Conservation (phyloP, 768 basidiomycete species). For the Boletus reticuloceps region DNA sequence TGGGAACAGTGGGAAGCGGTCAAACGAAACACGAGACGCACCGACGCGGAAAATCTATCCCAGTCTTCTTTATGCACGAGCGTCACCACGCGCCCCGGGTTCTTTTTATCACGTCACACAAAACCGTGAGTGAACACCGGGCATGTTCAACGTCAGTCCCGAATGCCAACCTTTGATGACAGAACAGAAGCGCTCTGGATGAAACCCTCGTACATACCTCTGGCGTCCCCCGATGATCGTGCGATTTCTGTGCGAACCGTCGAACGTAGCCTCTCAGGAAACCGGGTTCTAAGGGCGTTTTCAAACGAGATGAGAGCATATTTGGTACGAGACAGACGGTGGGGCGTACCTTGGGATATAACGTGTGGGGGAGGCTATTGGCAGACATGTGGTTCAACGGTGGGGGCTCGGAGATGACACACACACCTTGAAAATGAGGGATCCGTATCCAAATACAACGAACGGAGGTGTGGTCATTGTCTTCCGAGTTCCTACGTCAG, state of each 20-base stretch:
- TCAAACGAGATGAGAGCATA: not conserved
- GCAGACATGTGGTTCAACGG: not conserved
- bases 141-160: not conserved
- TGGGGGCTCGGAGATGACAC: not conserved
- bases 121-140: no score
- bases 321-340: not conserved
- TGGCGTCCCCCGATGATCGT: conserved; percentile 90
- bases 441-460: conserved; percentile 90
- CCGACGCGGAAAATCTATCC: conserved; percentile 69
- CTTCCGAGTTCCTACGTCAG: not conserved
- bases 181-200: no score
- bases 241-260: conserved; percentile 86
- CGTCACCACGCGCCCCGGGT: conserved; percentile 88
- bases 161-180: not conserved
- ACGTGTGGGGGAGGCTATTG: conserved; percentile 81
- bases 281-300: conserved; percentile 52
- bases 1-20: not conserved
- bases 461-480: conserved; percentile 39
- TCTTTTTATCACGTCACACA: conserved; percentile 36
- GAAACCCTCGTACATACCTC: conserved; percentile 44
- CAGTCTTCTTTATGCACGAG: conserved; percentile 87
- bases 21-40: conserved; percentile 29
- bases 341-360: conserved; percentile 52
- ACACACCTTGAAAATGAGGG: conserved; percentile 81
- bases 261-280: conserved; percentile 90